These are phyloP conservation scores for Geosiphon pyriformis DNA, from an alignment of 192 early-diverging fungal genomes.

Conservation along the genomic window DNA sequence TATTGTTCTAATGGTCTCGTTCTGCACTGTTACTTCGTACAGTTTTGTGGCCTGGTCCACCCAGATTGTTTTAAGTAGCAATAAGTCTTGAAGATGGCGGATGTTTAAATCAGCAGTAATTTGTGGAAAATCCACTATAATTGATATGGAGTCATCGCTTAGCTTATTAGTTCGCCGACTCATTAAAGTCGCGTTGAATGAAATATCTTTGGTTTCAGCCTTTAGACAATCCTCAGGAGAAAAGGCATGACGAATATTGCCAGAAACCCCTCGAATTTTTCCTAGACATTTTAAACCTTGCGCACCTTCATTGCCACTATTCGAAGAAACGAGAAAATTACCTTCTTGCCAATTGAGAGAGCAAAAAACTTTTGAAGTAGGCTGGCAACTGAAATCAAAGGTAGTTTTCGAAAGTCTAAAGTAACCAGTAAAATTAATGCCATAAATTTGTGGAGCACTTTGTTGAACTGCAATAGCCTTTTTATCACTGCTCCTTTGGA, in stretches of 20 bases:
- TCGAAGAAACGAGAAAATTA: conserved; percentile 53
- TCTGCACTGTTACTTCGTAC: conserved; percentile 25
- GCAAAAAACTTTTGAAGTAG: conserved; percentile 66
- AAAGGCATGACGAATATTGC: conserved; percentile 62
- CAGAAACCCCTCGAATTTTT: conserved; percentile 52
- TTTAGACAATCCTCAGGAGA: conserved; percentile 68
- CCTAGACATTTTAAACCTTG: conserved; percentile 51
- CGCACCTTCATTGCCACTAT: conserved; percentile 31
- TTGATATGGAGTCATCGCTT: conserved; percentile 48
- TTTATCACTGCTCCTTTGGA: conserved; percentile 34
- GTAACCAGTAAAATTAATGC: conserved; percentile 45
- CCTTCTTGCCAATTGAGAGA: conserved; percentile 64
- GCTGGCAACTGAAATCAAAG: conserved; percentile 67
- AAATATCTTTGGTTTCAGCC: conserved; percentile 54
- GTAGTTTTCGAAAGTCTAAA: conserved; percentile 59
- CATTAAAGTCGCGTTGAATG: conserved; percentile 55
- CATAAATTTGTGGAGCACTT: conserved; percentile 32
- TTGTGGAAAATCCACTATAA: conserved; percentile 53
- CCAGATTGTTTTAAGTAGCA: conserved; percentile 66
- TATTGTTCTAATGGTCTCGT: conserved; percentile 1
- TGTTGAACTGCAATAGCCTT: conserved; percentile 32
- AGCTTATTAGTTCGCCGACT: conserved; percentile 38
- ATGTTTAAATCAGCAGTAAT: conserved; percentile 56
- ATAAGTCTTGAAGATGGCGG: conserved; percentile 67
- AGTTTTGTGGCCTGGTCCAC: conserved; percentile 46